Percentiles rank a stretch among this genome's conserved stretches.
Conservation (phyloP, 768 basidiomycete genomes). For the Calocera viscosa region DNA sequence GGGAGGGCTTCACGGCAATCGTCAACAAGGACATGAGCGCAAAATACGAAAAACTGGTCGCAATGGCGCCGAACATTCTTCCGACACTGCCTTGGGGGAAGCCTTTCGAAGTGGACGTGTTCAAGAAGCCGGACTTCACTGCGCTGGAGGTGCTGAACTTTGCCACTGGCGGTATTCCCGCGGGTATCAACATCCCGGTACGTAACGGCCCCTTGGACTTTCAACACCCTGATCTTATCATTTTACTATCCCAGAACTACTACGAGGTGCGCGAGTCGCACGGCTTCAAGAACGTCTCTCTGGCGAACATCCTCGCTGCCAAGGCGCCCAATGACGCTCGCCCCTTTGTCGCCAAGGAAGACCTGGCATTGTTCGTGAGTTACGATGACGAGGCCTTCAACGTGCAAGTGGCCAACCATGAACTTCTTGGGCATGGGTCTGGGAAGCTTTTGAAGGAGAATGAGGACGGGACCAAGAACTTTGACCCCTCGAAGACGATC, state of each 20-base stretch:
- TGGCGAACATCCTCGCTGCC: constrained; percentile 63
- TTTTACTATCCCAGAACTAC: constrained; percentile 42
- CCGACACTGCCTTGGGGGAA: constrained; percentile 75
- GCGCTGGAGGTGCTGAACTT: constrained; percentile 73
- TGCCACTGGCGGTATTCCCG: constrained; percentile 77
- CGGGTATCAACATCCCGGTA: constrained; percentile 60
- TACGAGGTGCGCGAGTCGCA: constrained; percentile 68
- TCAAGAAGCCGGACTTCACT: constrained; percentile 72
- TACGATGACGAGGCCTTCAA: constrained; percentile 76
- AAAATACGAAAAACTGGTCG: constrained; percentile 67
- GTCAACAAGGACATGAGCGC: constrained; percentile 73
- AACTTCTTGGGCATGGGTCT: constrained; percentile 73
- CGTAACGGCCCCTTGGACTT: constrained; percentile 12
- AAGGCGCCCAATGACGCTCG: constrained; percentile 76
- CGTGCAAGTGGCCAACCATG: constrained; percentile 83
- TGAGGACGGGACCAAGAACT: constrained; percentile 66
- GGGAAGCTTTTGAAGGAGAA: constrained; percentile 74
- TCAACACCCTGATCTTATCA: background rate
- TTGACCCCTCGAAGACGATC: constrained; percentile 63
- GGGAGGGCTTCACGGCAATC: constrained; percentile 87
- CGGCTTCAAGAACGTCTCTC: constrained; percentile 51
- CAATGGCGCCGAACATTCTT: constrained; percentile 64
- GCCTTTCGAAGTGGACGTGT: constrained; percentile 39
- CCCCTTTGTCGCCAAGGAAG: constrained; percentile 73
- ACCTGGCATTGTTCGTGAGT: constrained; percentile 55